These are phyloP conservation scores for Psilocybe mexicana DNA, from an alignment of 1,284 basidiomycete genomes.

Conservation along the genomic window DNA sequence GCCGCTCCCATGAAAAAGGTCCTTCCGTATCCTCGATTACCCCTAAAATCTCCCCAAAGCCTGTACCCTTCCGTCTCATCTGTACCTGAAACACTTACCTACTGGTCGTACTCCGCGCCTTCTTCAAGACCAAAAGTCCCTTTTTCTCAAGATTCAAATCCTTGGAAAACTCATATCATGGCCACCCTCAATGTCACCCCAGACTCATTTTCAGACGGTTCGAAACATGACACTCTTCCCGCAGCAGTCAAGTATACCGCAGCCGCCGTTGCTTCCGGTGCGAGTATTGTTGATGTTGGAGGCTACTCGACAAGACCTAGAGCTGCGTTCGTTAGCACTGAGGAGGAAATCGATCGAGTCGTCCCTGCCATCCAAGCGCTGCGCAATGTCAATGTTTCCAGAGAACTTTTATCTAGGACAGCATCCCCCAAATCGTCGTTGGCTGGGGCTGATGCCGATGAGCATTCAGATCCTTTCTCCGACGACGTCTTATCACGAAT, in stretches of 20 bases:
- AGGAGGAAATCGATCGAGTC: conserved; percentile 79
- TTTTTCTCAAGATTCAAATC: neutral
- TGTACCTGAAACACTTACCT: conserved; percentile 51
- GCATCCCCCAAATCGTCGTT: neutral
- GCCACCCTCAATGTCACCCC: conserved; percentile 94
- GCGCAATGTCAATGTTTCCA: conserved; percentile 24
- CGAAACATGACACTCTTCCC: conserved; percentile 51
- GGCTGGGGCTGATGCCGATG: neutral
- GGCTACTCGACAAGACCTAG: conserved; percentile 91
- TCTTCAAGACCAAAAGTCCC: conserved; percentile 10
- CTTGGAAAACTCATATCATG: conserved; percentile 60
- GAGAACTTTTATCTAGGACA: neutral
- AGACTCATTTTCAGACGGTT: conserved; percentile 96
- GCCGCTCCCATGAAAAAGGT: conserved; percentile 61
- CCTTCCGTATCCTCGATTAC: conserved; percentile 62
- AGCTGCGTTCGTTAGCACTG: conserved; percentile 64
- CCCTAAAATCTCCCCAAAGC: conserved; percentile 28
- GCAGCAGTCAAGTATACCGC: conserved; percentile 52
- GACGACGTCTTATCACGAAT: conserved; percentile 17
- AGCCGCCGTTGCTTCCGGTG: conserved; percentile 52
- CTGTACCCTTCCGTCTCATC: conserved; percentile 23
- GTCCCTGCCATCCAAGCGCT: conserved; percentile 66
- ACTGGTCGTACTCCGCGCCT: conserved; percentile 49
- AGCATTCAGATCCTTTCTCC: neutral
- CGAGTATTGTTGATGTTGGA: conserved; percentile 88